Percentiles rank a stretch among this genome's conserved stretches.
Evolutionary conservation across 805 yeast genomes (phyloP).

Genomic region (Hagleromyces aurorensis): DNA sequence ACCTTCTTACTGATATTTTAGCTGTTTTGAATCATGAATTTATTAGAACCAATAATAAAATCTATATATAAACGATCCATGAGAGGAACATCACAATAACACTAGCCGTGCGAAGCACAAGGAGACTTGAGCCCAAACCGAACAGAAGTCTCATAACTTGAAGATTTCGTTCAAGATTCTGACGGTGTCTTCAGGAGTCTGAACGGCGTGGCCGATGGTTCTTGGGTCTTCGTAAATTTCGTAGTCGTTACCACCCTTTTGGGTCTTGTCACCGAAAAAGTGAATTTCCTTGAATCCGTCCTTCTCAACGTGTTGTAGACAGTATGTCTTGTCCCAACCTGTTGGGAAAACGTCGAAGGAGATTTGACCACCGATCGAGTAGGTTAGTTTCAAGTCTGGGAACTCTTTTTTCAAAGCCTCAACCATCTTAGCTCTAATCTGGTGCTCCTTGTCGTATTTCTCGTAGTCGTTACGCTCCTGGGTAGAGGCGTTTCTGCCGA

Average conservation of each 20-base stretch:
- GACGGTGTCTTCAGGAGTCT: constrained; percentile 82
- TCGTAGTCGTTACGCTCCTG: constrained; percentile 91
- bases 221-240: constrained; percentile 90
- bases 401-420: constrained; percentile 75
- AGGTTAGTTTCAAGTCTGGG: constrained; percentile 78
- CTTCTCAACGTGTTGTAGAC: constrained; percentile 81
- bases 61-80: neutral
- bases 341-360: constrained; percentile 99
- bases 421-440: constrained; percentile 80
- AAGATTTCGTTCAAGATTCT: constrained; percentile 78
- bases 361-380: constrained; percentile 98
- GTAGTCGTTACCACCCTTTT: constrained; percentile 96
- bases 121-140: too few species aligned
- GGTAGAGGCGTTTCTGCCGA: constrained; percentile 96
- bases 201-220: constrained; percentile 93
- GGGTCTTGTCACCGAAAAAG: constrained; percentile 98
- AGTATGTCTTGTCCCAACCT: constrained; percentile 99
- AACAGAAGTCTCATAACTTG: constrained; percentile 26
- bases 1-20: neutral
- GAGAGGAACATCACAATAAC: neutral
- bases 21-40: constrained; percentile 1
- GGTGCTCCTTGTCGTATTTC: constrained; percentile 68
- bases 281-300: constrained; percentile 86
- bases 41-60: too few species aligned
- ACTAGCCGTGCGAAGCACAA: too few species aligned